Base-by-base conservation (phyloP, 306 rosid genomes). In the Betula pendula region DNA sequence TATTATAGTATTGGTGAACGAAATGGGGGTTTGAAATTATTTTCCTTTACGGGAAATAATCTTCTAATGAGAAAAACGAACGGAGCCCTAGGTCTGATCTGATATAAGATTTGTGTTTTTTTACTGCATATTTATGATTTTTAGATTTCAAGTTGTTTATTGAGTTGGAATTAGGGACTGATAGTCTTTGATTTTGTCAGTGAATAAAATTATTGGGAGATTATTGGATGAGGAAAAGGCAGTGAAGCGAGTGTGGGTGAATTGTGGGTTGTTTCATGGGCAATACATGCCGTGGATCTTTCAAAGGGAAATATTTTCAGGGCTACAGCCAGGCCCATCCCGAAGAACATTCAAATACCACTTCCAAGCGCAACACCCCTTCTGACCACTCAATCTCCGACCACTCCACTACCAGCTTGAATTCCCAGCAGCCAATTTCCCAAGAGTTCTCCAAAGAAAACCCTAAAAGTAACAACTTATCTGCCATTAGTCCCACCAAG, bases 231-330 rank as follows among this genome's bases (percentile, higher is more conserved):
- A 79, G 77, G 90, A 79, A 71, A 74, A 75, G 78, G 62, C 75
- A 65, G 77, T 84, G 75, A 79, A 77, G 19, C 51, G 50, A 71
- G 56, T 42, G 80, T 42, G 67, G 84, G 84, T 70, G 51, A 9
- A 40, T 50, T 80, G 75, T 82, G 80, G 80, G 74, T 77, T 83
- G 85, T 85, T 93, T 91, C 86, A 93, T 93, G 98, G 98, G 98
- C 98, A 93, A 93, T 84, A 88, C 97, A 89, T 93, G 98, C 93
- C 98, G 98, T 68, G 93, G 98, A 87, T 93, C 98, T 91, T 87
- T 83, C 83, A 85, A 83, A 84, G 95, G 89, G 74, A 93, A 93
- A 81, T 74, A 84, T 70, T 81, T 85, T 70, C 90, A 80, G 90
- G 95, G 92, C 85, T 77, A 35, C 86, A 53, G 67, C 70, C 84